Evolutionary conservation across 2,329 filamentous ascomycete genomes (phyloP).

Genomic region (Sporothrix variecibatus): DNA sequence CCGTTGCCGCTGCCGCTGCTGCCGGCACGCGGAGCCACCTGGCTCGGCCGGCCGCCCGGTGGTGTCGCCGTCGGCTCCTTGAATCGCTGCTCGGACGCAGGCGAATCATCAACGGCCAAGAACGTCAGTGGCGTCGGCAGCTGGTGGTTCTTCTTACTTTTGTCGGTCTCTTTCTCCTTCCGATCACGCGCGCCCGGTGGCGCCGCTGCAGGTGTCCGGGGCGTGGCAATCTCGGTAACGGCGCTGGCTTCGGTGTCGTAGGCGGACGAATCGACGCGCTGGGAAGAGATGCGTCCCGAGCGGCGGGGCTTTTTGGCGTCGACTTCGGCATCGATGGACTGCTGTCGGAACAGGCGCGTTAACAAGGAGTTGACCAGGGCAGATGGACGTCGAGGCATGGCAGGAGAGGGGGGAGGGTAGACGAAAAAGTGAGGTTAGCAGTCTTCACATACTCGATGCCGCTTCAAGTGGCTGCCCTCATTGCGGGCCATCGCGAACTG

Average conservation of each 20-base stretch:
- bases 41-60: conserved; percentile 59
- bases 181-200: conserved; percentile 26
- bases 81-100: conserved; percentile 41
- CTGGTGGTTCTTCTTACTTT: conserved; percentile 43
- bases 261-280: conserved; percentile 43
- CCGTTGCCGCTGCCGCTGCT: neutral
- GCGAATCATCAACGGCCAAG: conserved; percentile 56
- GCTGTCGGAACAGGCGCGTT: conserved; percentile 48
- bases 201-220: neutral
- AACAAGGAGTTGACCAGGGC: conserved; percentile 18
- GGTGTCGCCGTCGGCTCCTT: conserved; percentile 75
- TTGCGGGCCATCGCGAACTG: conserved; percentile 29
- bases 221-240: conserved; percentile 21
- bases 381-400: neutral
- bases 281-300: conserved; percentile 69
- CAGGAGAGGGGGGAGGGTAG: neutral
- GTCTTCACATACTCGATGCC: conserved; percentile 35
- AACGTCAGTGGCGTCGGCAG: conserved; percentile 81
- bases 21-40: conserved; percentile 52
- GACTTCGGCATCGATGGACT: conserved; percentile 61
- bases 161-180: conserved; percentile 13
- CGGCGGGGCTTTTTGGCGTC: conserved; percentile 83
- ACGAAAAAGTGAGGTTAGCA: neutral
- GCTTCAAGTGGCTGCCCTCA: conserved; percentile 38
- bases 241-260: conserved; percentile 20